Conservation (phyloP, 495 filamentous ascomycete genomes). For the Astrothelium subdiscretum region DNA sequence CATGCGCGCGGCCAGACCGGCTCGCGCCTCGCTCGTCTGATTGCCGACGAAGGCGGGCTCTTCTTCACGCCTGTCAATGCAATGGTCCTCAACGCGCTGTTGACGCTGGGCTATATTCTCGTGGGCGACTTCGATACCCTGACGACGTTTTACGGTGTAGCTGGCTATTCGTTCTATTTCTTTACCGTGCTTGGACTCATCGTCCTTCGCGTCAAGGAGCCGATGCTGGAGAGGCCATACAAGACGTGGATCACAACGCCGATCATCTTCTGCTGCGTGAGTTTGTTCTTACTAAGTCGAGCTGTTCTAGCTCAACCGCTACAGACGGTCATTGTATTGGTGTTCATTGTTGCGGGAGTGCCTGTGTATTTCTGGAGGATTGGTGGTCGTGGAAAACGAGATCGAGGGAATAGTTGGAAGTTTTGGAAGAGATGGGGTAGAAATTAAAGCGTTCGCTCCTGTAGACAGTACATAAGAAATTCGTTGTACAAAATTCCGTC, state of each 20-base stretch:
- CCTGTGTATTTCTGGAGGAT: conserved; percentile 85
- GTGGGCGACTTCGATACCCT: conserved; percentile 87
- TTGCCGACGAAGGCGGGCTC: conserved; percentile 30
- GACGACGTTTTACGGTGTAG: conserved; percentile 92
- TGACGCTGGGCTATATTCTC: conserved; percentile 65
- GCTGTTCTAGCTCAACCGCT: conserved; percentile 82
- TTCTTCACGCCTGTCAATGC: conserved; percentile 87
- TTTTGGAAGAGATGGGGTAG: conserved; percentile 43
- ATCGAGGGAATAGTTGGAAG: conserved; percentile 37
- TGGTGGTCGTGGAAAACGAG: conserved; percentile 37
- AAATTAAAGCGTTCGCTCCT: neutral
- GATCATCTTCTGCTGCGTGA: conserved; percentile 97
- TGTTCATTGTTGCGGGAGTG: conserved; percentile 70
- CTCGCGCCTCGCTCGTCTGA: conserved; percentile 16
- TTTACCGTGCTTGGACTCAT: conserved; percentile 88
- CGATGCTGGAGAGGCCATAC: conserved; percentile 78
- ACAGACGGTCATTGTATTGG: conserved; percentile 76
- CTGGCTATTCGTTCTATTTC: conserved; percentile 95
- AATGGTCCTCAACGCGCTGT: conserved; percentile 61
- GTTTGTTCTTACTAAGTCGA: conserved; percentile 76
- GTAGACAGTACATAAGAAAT: neutral
- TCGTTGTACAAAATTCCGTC: neutral
- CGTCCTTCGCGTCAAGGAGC: conserved; percentile 78
- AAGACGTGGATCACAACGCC: conserved; percentile 92
- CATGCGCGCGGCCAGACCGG: conserved; percentile 11